Percentiles rank a stretch among this genome's conserved stretches.
These are phyloP conservation scores for Chlorella ohadii DNA, from an alignment of 139 green algal species.

Conservation along the genomic window DNA sequence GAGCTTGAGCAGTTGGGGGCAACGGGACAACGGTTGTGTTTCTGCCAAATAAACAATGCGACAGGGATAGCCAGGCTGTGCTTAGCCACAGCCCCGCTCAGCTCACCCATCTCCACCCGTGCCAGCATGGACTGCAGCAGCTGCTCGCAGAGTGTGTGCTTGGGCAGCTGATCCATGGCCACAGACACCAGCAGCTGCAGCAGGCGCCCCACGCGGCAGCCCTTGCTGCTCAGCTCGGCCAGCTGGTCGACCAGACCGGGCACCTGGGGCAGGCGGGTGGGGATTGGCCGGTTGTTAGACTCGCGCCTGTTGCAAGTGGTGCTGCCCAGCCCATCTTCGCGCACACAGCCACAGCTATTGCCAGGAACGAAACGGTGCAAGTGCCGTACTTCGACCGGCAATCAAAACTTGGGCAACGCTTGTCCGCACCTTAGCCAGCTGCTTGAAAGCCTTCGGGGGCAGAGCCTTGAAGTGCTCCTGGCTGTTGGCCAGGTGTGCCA, in stretches of 20 bases:
- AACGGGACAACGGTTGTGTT: too few relatives aligned
- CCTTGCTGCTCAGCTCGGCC: constrained; percentile 33
- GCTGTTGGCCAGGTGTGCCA: constrained; percentile 65
- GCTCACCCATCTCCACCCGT: constrained; percentile 31
- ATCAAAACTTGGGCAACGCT: too few relatives aligned
- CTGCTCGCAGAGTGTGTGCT: constrained; percentile 5
- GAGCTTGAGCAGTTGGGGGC: not conserved
- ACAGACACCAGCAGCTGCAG: constrained; percentile 43
- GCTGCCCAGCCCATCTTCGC: too few relatives aligned
- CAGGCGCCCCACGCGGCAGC: constrained; percentile 27
- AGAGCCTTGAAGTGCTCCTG: constrained; percentile 66
- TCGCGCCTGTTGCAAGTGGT: too few relatives aligned
- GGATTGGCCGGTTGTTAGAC: too few relatives aligned
- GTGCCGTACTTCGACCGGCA: too few relatives aligned
- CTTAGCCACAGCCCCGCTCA: too few relatives aligned
- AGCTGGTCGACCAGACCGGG: constrained; percentile 51
- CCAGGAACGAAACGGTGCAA: too few relatives aligned
- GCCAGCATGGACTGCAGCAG: constrained; percentile 51
- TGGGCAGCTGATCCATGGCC: not conserved
- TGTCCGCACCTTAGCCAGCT: constrained; percentile 24
- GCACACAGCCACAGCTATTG: too few relatives aligned
- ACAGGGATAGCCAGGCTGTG: too few relatives aligned
- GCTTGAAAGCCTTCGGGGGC: constrained; percentile 56
- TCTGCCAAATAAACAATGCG: too few relatives aligned
- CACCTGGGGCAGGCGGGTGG: constrained; percentile 10